Evolutionary conservation across 805 yeast genomes (phyloP), one percentile per base, ranked within the genome.

Genomic region (Kodamaea leandrae): DNA sequence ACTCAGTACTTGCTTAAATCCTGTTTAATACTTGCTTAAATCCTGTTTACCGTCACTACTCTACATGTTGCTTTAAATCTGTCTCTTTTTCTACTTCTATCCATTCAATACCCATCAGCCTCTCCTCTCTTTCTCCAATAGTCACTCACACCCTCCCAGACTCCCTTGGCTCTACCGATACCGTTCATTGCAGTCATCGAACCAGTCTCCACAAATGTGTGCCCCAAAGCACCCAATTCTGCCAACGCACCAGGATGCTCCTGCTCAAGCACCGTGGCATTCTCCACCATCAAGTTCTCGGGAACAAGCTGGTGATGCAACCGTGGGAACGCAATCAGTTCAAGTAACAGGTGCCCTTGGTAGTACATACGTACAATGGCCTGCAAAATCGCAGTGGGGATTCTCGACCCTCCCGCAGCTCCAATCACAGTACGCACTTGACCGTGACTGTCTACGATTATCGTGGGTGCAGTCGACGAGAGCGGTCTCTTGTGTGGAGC

Each of bases 391-490:
- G 95, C 78, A 0, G 96, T 86, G 10, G 85, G 72, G 37, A 91
- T 91, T 41, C 93, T 69, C 5, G 93, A 83, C 0, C 98, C 98
- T 7, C 99, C 99, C 1, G 97, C 95, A 0, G 96, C 93, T 0
- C 97, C 98, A 44, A 91, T 74, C 4, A 84, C 77, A 18, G 86
- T 57, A 49, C 83, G 89, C 0, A 84, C 79, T 6, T 55, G 51
- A 14, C 33, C 32, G 10, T 44, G 32, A 4, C 24, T 29, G 14
- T 77, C 66, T 1, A 86, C 64, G 9, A 69, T 52, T 21, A 91
- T 79, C 0, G 87, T 76, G 3, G 97, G 97, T 0, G 86, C 76
- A 24, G 84, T 77, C 2, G 96, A 86, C 4, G 95, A 84, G 32
- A 91, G 67, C 2, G 99, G 98, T 46, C 98, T 71, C 51, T 83